These are phyloP conservation scores for Primulina huaijiensis DNA, from an alignment of 257 asterid species.

Conservation along the genomic window DNA sequence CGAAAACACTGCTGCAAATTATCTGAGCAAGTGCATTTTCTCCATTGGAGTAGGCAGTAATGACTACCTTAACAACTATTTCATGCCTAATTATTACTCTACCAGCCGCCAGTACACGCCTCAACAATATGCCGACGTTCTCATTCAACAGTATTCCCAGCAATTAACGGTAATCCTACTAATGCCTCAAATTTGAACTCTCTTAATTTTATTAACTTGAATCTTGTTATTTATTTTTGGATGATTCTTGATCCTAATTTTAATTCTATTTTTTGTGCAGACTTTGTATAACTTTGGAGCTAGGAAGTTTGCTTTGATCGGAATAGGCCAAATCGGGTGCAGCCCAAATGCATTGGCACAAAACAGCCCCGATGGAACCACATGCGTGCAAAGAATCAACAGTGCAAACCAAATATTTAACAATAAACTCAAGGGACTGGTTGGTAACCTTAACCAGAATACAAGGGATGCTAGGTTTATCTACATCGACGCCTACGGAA, in stretches of 20 bases:
- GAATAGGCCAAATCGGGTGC: constrained; percentile 25
- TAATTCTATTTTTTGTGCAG: neutral
- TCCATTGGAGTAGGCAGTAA: constrained; percentile 51
- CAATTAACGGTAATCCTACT: constrained; percentile 29
- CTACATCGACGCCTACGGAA: constrained; percentile 26
- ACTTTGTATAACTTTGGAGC: constrained; percentile 21
- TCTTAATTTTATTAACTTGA: neutral
- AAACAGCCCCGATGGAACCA: constrained; percentile 16
- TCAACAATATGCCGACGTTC: constrained; percentile 38
- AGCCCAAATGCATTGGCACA: constrained; percentile 10
- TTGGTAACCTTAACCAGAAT: constrained; percentile 26
- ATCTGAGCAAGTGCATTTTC: constrained; percentile 39
- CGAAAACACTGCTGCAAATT: constrained; percentile 34
- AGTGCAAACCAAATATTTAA: constrained; percentile 21
- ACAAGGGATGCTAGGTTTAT: constrained; percentile 23
- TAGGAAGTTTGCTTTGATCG: constrained; percentile 27
- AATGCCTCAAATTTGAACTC: neutral
- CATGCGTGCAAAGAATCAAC: constrained; percentile 26
- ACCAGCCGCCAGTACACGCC: constrained; percentile 37
- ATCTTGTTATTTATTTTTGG: neutral
- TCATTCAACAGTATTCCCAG: constrained; percentile 37
- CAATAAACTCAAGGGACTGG: constrained; percentile 11
- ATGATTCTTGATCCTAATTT: neutral
- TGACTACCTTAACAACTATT: constrained; percentile 51
- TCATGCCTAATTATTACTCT: constrained; percentile 44